These are phyloP conservation scores for Leccinum ochraceum DNA, from an alignment of 768 basidiomycete species.

Conservation along the genomic window DNA sequence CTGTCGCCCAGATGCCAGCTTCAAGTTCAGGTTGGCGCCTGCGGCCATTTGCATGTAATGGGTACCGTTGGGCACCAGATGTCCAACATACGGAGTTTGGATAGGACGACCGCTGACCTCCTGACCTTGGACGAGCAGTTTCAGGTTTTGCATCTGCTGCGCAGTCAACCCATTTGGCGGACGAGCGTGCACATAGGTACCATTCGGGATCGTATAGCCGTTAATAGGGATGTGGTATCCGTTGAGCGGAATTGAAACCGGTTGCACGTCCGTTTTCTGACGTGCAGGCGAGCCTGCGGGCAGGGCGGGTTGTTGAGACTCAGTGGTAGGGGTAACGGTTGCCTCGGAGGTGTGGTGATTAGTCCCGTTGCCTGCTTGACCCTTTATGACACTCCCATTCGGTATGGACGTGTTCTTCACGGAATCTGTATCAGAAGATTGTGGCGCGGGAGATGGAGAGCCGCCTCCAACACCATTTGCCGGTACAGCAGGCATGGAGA, in stretches of 20 bases:
- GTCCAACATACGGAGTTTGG: constrained; percentile 32
- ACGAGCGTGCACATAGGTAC: constrained; percentile 36
- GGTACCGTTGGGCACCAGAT: constrained; percentile 27
- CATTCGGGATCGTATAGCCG: constrained; percentile 37
- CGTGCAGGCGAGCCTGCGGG: constrained; percentile 41
- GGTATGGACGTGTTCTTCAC: constrained; percentile 19
- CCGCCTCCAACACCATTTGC: constrained; percentile 37
- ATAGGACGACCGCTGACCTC: constrained; percentile 45
- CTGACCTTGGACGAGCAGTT: constrained; percentile 49
- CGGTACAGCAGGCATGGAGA: constrained; percentile 24
- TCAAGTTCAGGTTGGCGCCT: constrained; percentile 34
- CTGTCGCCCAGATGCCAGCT: constrained; percentile 40
- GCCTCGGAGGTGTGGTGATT: constrained; percentile 27
- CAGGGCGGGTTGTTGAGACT: constrained; percentile 26
- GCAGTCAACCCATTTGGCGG: constrained; percentile 45
- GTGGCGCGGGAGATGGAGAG: constrained; percentile 35
- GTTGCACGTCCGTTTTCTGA: constrained; percentile 49
- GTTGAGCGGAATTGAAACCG: constrained; percentile 41
- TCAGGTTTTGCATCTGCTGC: constrained; percentile 63
- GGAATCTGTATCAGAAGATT: constrained; percentile 46
- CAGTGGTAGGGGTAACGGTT: constrained; percentile 12
- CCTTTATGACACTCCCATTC: constrained; percentile 29
- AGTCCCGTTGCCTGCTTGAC: constrained; percentile 30
- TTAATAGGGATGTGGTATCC: constrained; percentile 52
- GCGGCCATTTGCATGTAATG: constrained; percentile 32